Base-by-base conservation (phyloP, 495 filamentous ascomycete genomes). In the Aspergillus hancockii region DNA sequence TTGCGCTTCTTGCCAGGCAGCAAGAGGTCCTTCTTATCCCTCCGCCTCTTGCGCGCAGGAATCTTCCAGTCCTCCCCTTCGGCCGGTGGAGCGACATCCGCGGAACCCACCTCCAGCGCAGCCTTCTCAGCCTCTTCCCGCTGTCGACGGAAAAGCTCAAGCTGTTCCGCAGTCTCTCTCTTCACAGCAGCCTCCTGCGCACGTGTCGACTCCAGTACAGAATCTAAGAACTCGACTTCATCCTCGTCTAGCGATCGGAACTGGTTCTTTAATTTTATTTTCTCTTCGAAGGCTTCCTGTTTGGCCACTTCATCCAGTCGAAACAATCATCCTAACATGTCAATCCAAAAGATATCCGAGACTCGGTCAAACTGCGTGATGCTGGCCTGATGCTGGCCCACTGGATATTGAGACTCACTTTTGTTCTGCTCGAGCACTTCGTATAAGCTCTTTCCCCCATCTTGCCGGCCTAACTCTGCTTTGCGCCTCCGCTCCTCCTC, bases 201-300 rank as follows among this genome's bases (percentile, higher is more conserved):
- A 21, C 88, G 75, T 30, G 83, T 88, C 41, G 80, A 83, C 62
- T 89, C 88, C 32, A 87, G 74, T 16, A 96, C 83, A 2, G 83
- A 88, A 58, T 95, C 92, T 16, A 98, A 74, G 66, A 96, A 98
- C 4, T 96, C 93, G 59, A 94, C 83, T 74, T 98, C 94, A 66
- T 95, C 93, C 60, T 96, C 91, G 67, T 98, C 92, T 38, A 98
- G 83, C 9, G 91, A 83, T 54, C 92, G 88, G 77, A 97, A 98
- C 77, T 98, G 94, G 70, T 98, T 97, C 72, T 89, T 89, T 47
- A 98, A 72, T 59, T 88, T 84, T 57, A 84, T 84, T 62, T 89
- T 88, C 73, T 98, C 95, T 72, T 97, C 93, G 72, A 97, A 96
- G 52, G 91, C 92, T 67, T 96, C 93, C 76, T 98, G 92, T 73